These are phyloP conservation scores for Hypoxylon fuscum DNA, from an alignment of 495 filamentous ascomycete genomes.

Conservation along the genomic window DNA sequence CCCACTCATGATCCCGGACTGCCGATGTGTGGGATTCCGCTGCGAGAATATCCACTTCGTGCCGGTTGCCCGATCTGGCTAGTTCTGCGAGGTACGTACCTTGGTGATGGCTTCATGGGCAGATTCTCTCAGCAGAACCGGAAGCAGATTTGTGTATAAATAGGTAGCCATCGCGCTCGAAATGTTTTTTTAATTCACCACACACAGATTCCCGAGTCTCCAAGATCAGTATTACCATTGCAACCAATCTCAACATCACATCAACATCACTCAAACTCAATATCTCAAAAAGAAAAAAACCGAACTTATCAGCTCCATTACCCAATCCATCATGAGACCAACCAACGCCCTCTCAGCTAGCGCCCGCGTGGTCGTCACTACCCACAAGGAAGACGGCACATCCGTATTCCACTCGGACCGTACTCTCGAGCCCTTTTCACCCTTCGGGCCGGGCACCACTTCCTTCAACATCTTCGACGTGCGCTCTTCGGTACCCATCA, in stretches of 20 bases:
- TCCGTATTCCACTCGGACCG: constrained; percentile 47
- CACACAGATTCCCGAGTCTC: background rate
- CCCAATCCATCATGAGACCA: constrained; percentile 11
- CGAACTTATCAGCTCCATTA: background rate
- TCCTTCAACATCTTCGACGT: constrained; percentile 44
- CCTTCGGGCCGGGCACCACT: constrained; percentile 40
- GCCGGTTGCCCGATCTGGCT: constrained; percentile 23
- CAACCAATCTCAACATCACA: background rate
- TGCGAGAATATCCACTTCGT: constrained; percentile 8
- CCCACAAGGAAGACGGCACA: constrained; percentile 43
- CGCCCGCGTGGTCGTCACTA: constrained; percentile 46
- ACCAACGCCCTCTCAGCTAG: background rate
- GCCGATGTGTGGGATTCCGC: background rate
- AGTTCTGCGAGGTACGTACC: constrained; percentile 25
- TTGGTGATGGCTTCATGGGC: constrained; percentile 22
- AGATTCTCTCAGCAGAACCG: background rate
- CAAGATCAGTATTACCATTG: background rate
- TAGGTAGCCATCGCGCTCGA: constrained; percentile 1
- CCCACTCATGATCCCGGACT: background rate
- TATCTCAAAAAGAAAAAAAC: too few relatives aligned
- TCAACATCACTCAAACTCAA: too few relatives aligned
- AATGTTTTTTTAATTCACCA: background rate
- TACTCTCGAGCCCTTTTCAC: constrained; percentile 38
- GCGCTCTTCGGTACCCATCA: constrained; percentile 41
- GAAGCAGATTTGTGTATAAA: constrained; percentile 17